Conservation (phyloP, 768 basidiomycete species). For the Podaxis sp. region DNA sequence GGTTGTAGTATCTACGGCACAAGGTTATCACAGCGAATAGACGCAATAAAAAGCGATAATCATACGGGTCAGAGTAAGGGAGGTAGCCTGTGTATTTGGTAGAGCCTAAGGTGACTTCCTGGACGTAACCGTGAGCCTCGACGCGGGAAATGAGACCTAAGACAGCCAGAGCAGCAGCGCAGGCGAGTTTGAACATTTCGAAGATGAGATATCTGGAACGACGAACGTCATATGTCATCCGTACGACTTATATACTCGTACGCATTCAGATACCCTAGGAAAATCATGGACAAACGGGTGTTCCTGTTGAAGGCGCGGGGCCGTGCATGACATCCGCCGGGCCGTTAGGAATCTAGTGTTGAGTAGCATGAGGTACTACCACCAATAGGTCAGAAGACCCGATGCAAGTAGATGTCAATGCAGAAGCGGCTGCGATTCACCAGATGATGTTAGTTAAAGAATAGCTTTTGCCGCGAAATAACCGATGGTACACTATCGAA, state of each 20-base stretch:
- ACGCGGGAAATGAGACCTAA: conserved; percentile 19
- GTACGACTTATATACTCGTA: background rate
- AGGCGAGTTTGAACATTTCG: conserved; percentile 12
- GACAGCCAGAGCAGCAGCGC: conserved; percentile 2
- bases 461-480: conserved; percentile 6
- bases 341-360: background rate
- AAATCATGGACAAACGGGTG: background rate
- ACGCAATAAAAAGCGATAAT: background rate
- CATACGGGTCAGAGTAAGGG: conserved; percentile 37
- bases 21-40: background rate
- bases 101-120: conserved; percentile 34
- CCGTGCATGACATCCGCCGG: background rate
- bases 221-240: background rate
- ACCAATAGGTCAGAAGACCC: conserved; percentile 5
- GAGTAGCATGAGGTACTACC: background rate
- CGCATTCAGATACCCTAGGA: background rate
- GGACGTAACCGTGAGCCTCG: conserved; percentile 37
- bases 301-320: background rate
- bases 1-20: conserved; percentile 25
- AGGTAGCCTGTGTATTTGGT: conserved; percentile 35
- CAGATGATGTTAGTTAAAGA: background rate
- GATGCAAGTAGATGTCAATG: background rate
- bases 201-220: background rate
- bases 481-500: background rate
- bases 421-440: background rate